phyloP scores from a whole-genome alignment of 176 grass and related monocot genomes.

The Carex parvula region DNA sequence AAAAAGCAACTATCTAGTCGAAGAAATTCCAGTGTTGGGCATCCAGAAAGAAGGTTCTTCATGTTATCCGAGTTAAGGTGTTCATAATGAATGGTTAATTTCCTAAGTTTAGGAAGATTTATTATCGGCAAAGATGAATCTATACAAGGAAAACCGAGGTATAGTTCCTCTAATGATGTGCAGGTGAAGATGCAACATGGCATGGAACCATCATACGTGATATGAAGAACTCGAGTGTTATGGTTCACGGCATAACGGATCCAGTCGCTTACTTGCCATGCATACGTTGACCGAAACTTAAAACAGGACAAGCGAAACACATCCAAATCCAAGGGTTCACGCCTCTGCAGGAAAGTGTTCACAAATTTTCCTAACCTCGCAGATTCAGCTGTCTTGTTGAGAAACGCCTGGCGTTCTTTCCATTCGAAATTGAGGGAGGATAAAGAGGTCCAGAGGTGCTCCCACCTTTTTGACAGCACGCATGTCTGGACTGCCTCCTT shows the following conservation, averaged over 20 bases:
- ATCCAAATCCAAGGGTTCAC: background rate
- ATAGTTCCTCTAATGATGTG: background rate
- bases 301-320: background rate
- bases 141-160: background rate
- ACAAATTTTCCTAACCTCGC: background rate
- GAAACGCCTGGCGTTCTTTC: no score
- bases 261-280: background rate
- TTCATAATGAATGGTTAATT: background rate
- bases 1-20: background rate
- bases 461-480: background rate
- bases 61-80: background rate
- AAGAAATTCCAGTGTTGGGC: background rate
- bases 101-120: background rate
- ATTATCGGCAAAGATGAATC: background rate
- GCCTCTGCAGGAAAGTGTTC: no score
- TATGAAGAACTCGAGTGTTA: background rate
- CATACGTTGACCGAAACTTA: background rate
- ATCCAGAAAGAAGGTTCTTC: background rate
- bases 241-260: background rate
- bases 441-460: background rate
- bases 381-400: background rate
- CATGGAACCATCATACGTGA: background rate
- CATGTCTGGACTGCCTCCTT: background rate
- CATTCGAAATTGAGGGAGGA: background rate
- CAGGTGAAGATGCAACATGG: background rate